These are phyloP conservation scores for Citrullus colocynthis DNA, from an alignment of 306 rosid genomes.

Conservation along the genomic window DNA sequence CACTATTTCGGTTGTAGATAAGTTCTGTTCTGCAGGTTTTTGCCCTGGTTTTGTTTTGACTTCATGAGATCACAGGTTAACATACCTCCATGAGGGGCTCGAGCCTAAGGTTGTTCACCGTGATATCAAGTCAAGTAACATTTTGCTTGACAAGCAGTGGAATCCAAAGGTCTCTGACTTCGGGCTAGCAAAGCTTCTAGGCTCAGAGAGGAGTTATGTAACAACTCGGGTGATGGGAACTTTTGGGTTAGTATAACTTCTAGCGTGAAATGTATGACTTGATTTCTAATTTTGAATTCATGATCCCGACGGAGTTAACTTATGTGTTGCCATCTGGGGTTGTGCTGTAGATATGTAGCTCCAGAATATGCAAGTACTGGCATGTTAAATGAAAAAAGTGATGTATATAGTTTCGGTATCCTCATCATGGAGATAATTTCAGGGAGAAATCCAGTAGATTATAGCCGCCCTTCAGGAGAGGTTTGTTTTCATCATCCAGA, in stretches of 20 bases:
- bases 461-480: constrained; percentile 48
- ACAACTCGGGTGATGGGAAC: constrained; percentile 66
- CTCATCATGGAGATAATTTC: constrained; percentile 52
- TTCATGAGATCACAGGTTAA: constrained; percentile 16
- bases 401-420: constrained; percentile 48
- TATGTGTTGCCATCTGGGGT: not conserved
- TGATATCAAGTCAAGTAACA: constrained; percentile 55
- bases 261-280: not conserved
- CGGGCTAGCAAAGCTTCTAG: constrained; percentile 51
- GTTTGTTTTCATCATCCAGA: constrained; percentile 13
- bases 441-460: constrained; percentile 55
- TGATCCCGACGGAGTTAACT: not conserved
- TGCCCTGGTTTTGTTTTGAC: constrained; percentile 1
- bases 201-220: constrained; percentile 49
- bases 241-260: constrained; percentile 34
- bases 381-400: constrained; percentile 56
- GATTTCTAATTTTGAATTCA: not conserved
- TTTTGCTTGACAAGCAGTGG: constrained; percentile 54
- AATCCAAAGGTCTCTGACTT: constrained; percentile 52
- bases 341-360: constrained; percentile 42
- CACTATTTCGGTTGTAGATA: not conserved
- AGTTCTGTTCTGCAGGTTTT: not conserved
- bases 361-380: constrained; percentile 64
- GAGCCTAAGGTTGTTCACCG: constrained; percentile 62
- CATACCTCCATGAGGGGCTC: constrained; percentile 55